Percentiles rank a stretch among this genome's conserved stretches.
Conservation (phyloP, 768 basidiomycete genomes). For the Vararia minispora region DNA sequence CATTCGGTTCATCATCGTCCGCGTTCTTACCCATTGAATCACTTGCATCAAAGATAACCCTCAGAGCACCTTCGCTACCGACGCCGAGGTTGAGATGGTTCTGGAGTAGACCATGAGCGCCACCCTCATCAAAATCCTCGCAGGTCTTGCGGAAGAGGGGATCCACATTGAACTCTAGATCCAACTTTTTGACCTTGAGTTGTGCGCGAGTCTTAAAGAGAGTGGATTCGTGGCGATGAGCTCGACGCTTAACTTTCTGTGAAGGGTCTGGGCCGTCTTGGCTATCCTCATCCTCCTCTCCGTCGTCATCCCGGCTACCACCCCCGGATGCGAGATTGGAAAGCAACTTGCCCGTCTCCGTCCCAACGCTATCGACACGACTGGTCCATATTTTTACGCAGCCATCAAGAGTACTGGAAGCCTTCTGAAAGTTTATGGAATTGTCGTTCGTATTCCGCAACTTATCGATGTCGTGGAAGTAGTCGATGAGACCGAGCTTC, state of each 20-base stretch:
- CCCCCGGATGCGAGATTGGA: constrained; percentile 74
- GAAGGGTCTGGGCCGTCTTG: constrained; percentile 56
- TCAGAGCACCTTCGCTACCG: constrained; percentile 68
- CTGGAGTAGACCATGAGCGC: constrained; percentile 92
- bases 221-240: constrained; percentile 66
- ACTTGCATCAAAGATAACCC: constrained; percentile 94
- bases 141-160: constrained; percentile 96
- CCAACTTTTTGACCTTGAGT: constrained; percentile 83
- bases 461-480: constrained; percentile 97
- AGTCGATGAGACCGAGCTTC: constrained; percentile 97
- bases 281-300: constrained; percentile 44
- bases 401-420: constrained; percentile 92
- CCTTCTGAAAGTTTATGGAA: constrained; percentile 98
- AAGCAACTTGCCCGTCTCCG: constrained; percentile 90
- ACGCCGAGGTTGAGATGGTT: constrained; percentile 80
- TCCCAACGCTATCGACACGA: constrained; percentile 92
- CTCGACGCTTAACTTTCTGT: constrained; percentile 56
- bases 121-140: constrained; percentile 98
- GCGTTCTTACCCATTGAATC: constrained; percentile 73
- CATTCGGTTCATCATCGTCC: constrained; percentile 56
- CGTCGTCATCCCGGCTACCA: constrained; percentile 43
- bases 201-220: constrained; percentile 80
- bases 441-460: constrained; percentile 89
- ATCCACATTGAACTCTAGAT: constrained; percentile 93
- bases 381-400: constrained; percentile 99